Percentiles rank a stretch among this genome's conserved stretches.
Conservation (phyloP, 1,284 basidiomycete species). For the Acaromyces ingoldii region DNA sequence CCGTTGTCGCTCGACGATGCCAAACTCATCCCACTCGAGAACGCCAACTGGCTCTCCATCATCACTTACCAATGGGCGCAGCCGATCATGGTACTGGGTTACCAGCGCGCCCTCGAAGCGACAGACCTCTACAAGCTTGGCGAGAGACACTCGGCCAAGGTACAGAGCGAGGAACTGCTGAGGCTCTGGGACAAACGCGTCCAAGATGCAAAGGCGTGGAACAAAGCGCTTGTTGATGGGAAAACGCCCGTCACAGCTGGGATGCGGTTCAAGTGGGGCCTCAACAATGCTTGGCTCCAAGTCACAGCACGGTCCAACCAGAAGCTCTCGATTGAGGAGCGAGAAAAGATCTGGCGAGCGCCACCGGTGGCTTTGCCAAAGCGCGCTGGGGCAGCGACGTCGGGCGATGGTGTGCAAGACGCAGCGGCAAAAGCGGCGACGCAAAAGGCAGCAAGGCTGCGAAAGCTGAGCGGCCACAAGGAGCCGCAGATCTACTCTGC, state of each 20-base stretch:
- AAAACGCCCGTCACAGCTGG: slow-evolving; percentile 65
- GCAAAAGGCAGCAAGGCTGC: background rate
- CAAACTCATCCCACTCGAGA: slow-evolving; percentile 57
- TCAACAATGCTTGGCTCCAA: slow-evolving; percentile 45
- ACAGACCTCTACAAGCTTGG: slow-evolving; percentile 79
- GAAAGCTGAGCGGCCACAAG: slow-evolving; percentile 20
- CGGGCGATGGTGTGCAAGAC: background rate
- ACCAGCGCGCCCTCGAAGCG: slow-evolving; percentile 72
- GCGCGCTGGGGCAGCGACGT: no score
- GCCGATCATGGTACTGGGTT: slow-evolving; percentile 63
- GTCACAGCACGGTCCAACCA: background rate
- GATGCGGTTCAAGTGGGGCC: slow-evolving; percentile 61
- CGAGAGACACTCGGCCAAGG: slow-evolving; percentile 55
- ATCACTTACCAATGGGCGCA: slow-evolving; percentile 70
- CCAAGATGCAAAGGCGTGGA: slow-evolving; percentile 65
- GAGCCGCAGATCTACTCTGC: slow-evolving; percentile 66
- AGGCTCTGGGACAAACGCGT: slow-evolving; percentile 64
- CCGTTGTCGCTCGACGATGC: slow-evolving; percentile 59
- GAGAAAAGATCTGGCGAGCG: slow-evolving; percentile 33
- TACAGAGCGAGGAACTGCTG: slow-evolving; percentile 62
- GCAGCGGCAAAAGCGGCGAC: slow-evolving; percentile 5
- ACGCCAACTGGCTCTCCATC: slow-evolving; percentile 58
- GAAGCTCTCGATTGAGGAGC: slow-evolving; percentile 15
- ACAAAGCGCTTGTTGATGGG: slow-evolving; percentile 62
- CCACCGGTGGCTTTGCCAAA: slow-evolving; percentile 15